These are phyloP conservation scores for Penicillium sp. DNA, from an alignment of 2,329 filamentous ascomycete species.

Conservation along the genomic window DNA sequence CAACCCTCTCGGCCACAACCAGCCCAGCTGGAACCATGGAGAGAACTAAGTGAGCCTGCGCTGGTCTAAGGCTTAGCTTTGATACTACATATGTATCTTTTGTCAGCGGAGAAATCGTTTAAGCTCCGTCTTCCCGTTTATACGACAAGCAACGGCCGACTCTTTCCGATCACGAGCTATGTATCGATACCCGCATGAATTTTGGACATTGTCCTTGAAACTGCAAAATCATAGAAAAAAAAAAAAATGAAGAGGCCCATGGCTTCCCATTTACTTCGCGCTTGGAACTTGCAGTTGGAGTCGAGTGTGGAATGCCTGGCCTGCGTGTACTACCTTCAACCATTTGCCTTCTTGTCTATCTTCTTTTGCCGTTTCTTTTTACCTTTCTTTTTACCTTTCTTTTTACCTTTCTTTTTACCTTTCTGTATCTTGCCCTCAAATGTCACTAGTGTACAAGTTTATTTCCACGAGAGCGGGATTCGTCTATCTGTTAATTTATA, in stretches of 20 bases:
- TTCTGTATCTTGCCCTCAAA: background rate
- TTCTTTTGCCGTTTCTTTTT: background rate
- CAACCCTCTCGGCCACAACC: conserved; percentile 30
- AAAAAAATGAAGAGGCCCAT: background rate
- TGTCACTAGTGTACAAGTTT: background rate
- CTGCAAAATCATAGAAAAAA: conserved; percentile 1
- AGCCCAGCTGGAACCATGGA: conserved; percentile 46
- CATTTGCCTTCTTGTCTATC: conserved; percentile 5
- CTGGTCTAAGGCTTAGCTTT: background rate
- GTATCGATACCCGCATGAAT: conserved; percentile 26
- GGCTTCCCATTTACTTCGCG: background rate
- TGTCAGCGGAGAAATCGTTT: background rate
- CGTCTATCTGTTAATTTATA: background rate
- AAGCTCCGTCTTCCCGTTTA: background rate
- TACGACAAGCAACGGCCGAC: conserved; percentile 11
- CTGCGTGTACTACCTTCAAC: conserved; percentile 3
- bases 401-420: background rate
- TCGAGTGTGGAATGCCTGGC: background rate
- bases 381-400: background rate
- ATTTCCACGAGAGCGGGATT: background rate
- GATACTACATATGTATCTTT: background rate
- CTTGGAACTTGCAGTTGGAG: background rate
- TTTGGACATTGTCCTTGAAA: conserved; percentile 4
- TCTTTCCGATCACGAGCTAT: conserved; percentile 22
- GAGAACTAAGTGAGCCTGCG: conserved; percentile 28